These are phyloP conservation scores for Taphrina betulina DNA, from an alignment of 1,139 yeast species.

Conservation along the genomic window DNA sequence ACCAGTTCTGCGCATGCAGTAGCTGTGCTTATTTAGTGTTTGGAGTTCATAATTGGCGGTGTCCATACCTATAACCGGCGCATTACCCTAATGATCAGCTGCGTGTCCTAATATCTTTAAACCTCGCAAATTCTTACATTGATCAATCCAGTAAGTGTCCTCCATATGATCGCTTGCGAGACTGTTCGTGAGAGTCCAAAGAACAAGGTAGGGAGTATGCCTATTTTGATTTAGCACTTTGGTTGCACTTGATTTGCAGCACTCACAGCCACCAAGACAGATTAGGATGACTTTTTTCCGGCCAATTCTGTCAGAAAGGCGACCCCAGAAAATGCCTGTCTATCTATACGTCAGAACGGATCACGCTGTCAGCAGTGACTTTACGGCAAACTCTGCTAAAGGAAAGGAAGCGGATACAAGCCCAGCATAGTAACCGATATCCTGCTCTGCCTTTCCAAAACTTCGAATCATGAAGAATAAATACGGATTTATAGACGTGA, in stretches of 20 bases:
- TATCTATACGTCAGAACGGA: no score
- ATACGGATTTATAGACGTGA: constrained; percentile 64
- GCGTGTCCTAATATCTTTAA: no score
- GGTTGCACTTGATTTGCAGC: no score
- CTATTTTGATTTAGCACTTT: no score
- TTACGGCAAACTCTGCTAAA: constrained; percentile 53
- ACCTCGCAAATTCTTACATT: constrained; percentile 50
- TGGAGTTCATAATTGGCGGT: no score
- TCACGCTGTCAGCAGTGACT: no score
- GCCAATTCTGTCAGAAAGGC: constrained; percentile 56
- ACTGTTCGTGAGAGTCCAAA: constrained; percentile 57
- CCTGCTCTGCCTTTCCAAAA: constrained; percentile 54
- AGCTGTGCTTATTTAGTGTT: no score
- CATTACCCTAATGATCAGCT: constrained; percentile 51
- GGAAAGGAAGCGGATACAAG: constrained; percentile 33
- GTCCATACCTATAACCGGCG: constrained; percentile 59
- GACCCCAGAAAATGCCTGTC: constrained; percentile 58
- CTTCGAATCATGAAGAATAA: constrained; percentile 63
- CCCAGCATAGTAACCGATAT: constrained; percentile 53
- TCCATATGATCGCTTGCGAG: constrained; percentile 54
- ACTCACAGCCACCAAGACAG: constrained; percentile 57
- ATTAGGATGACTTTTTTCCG: constrained; percentile 54
- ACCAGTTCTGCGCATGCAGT: constrained; percentile 61
- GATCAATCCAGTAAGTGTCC: constrained; percentile 56
- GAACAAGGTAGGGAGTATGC: constrained; percentile 50